These are phyloP conservation scores for Casuarina glauca DNA, from an alignment of 306 rosid genomes.

Conservation along the genomic window DNA sequence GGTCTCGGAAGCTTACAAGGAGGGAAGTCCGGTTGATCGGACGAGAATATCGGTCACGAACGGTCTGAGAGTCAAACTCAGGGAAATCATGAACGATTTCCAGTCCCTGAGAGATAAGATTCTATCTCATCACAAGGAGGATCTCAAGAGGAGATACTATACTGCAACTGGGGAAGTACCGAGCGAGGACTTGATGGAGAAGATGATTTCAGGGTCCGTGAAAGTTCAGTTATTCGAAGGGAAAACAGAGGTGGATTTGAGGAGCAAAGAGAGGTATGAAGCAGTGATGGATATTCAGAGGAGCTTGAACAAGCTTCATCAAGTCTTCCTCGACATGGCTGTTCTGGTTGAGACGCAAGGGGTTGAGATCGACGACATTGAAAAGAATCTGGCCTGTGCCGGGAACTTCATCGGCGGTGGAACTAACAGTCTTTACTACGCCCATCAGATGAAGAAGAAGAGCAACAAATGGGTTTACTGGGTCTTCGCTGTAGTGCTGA, in stretches of 20 bases:
- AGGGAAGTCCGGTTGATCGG: slow-evolving; percentile 64
- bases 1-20: slow-evolving; percentile 47
- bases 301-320: slow-evolving; percentile 90
- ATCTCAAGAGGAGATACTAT: slow-evolving; percentile 72
- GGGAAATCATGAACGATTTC: slow-evolving; percentile 75
- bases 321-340: slow-evolving; percentile 96
- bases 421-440: slow-evolving; percentile 67
- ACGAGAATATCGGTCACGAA: slow-evolving; percentile 67
- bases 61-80: slow-evolving; percentile 76
- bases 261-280: slow-evolving; percentile 65
- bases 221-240: slow-evolving; percentile 64
- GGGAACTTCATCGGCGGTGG: slow-evolving; percentile 71
- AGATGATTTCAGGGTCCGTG: slow-evolving; percentile 58
- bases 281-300: slow-evolving; percentile 76
- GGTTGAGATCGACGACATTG: slow-evolving; percentile 73
- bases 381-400: slow-evolving; percentile 73
- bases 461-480: slow-evolving; percentile 59
- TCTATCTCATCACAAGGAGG: slow-evolving; percentile 73
- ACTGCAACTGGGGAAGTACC: slow-evolving; percentile 62
- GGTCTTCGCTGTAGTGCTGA: slow-evolving; percentile 63
- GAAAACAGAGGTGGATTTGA: slow-evolving; percentile 60
- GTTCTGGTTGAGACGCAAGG: slow-evolving; percentile 85
- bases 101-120: slow-evolving; percentile 66
- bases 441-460: slow-evolving; percentile 66
- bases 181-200: slow-evolving; percentile 65